Percentiles rank a stretch among this genome's conserved stretches.
Evolutionary conservation across 1,284 basidiomycete species (phyloP).

Genomic region (Chalciporus piperatoides): DNA sequence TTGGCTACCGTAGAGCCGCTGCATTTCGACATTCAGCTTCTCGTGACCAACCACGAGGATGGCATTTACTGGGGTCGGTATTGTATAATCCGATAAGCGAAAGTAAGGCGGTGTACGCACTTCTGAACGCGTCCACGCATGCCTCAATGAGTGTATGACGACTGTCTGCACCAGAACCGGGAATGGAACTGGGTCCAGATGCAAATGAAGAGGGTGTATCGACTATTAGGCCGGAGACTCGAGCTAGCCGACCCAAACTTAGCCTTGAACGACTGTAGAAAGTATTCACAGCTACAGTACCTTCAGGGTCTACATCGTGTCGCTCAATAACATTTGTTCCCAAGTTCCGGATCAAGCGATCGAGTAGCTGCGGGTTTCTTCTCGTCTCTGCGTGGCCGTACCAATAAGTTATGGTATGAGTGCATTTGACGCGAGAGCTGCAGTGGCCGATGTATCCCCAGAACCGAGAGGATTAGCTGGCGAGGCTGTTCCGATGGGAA

Average conservation of each 20-base stretch:
- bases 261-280: neutral
- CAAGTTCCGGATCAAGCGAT: conserved; percentile 75
- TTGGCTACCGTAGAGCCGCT: conserved; percentile 65
- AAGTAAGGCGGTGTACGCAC: conserved; percentile 43
- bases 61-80: conserved; percentile 69
- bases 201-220: conserved; percentile 92
- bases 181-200: conserved; percentile 57
- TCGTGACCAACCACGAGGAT: conserved; percentile 96
- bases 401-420: conserved; percentile 87
- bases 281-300: conserved; percentile 41
- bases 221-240: conserved; percentile 78
- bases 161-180: conserved; percentile 49
- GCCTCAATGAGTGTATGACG: conserved; percentile 85
- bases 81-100: conserved; percentile 3
- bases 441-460: conserved; percentile 83
- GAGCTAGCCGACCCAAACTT: conserved; percentile 37
- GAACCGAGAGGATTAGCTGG: conserved; percentile 84
- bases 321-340: conserved; percentile 69
- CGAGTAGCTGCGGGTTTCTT: conserved; percentile 71
- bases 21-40: conserved; percentile 95
- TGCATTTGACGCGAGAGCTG: conserved; percentile 74
- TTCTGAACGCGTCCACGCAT: conserved; percentile 84
- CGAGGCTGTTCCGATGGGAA: conserved; percentile 83
- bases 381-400: conserved; percentile 80
- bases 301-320: conserved; percentile 65